Conservation (phyloP, 129 eudicot species). For the Pulicaria dysenterica region DNA sequence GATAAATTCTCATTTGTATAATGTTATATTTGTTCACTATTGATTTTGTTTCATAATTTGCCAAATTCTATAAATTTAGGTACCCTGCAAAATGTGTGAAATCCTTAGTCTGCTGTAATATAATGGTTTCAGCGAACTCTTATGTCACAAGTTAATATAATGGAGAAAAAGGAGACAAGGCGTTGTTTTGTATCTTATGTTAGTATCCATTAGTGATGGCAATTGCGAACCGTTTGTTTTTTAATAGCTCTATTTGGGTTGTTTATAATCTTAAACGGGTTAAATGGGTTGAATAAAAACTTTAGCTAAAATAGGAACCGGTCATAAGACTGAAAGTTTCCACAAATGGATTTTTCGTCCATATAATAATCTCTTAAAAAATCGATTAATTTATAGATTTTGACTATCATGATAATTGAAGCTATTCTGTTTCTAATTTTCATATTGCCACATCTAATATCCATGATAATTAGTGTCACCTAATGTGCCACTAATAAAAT, state of each 20-base stretch:
- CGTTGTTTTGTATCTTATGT: neutral
- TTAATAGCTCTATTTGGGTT: too few relatives aligned
- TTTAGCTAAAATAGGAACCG: neutral
- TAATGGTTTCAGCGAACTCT: neutral
- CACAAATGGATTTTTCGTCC: neutral
- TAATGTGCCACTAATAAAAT: neutral
- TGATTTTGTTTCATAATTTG: neutral
- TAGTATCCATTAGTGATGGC: constrained; percentile 2
- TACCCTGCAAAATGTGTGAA: constrained; percentile 4
- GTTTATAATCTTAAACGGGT: too few relatives aligned
- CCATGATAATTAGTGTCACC: neutral
- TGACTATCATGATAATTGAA: too few relatives aligned
- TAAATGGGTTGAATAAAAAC: too few relatives aligned
- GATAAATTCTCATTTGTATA: constrained; percentile 14
- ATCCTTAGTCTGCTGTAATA: neutral
- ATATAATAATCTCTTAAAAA: too few relatives aligned
- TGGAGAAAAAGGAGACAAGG: neutral
- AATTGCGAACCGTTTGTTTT: neutral
- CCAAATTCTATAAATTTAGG: constrained; percentile 4
- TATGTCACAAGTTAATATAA: neutral
- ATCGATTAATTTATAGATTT: too few relatives aligned
- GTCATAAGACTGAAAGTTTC: neutral
- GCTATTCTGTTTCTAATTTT: neutral
- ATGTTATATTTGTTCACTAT: constrained; percentile 13
- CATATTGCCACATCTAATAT: too few relatives aligned